Base-by-base conservation (phyloP, 495 filamentous ascomycete genomes). In the Podospora sp. region DNA sequence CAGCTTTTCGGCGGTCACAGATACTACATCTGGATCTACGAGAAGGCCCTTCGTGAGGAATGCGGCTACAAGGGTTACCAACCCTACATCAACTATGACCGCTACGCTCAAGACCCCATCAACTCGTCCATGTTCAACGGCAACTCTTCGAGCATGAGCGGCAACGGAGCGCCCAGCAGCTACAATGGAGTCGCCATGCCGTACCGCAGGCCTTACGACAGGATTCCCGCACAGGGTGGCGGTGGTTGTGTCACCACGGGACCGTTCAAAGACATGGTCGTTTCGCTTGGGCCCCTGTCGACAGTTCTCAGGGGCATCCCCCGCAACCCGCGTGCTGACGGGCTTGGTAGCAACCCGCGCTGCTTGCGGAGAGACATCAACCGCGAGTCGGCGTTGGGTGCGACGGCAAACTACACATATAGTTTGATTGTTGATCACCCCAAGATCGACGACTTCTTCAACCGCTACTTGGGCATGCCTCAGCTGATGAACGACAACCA, bases 1-100 rank as follows among this genome's bases (percentile, higher is more conserved):
- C 84, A 86, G 65, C 85, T 92, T 72, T 80, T 92, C 36, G 76
- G 84, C 14, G 91, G 88, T 78, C 90, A 92, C 76, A 81, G 87
- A 29, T 88, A 91, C 73, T 92, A 85, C 73, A 81, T 87, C 68
- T 86, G 75, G 69, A 75, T 80, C 16, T 91, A 87, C 72, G 90
- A 92, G 77, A 80, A 87, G 72, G 87, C 89, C 5, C 81, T 92
- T 4, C 83, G 86, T 26, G 80, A 87, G 9, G 89, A 93, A 72
- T 92, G 90, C 74, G 87, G 87, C 25, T 92, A 90, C 70, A 85
- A 73, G 6, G 88, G 88, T 33, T 74, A 72, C 57, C 74, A 75
- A 65, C 73, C 71, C 77, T 81, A 81, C 69, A 78, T 77, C 78
- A 82, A 81, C 63, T 81, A 79, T 53, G 80, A 78, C 62, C 76